Evolutionary conservation across 129 eudicot species (phyloP).

Genomic region (Helichrysum umbraculigerum): DNA sequence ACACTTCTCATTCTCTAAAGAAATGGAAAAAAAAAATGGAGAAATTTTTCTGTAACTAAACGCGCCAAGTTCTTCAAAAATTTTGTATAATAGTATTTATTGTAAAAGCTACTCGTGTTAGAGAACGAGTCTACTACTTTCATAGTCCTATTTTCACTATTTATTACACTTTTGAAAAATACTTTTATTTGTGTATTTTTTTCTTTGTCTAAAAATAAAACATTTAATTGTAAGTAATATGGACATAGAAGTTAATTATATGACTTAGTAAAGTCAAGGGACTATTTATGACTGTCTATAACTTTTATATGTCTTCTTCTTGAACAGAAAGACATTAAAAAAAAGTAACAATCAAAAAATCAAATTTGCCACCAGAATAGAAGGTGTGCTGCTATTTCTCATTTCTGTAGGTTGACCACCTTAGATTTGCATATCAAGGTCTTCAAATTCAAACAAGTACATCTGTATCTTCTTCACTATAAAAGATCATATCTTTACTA

Average conservation of each 20-base stretch:
- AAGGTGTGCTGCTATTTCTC: conserved; percentile 3
- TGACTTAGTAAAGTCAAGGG: background rate
- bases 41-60: no score
- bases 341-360: background rate
- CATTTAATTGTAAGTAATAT: background rate
- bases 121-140: background rate
- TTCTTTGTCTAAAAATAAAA: background rate
- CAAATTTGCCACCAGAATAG: conserved; percentile 1
- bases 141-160: background rate
- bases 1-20: no score
- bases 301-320: background rate
- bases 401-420: conserved; percentile 8
- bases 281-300: background rate
- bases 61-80: background rate
- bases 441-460: conserved; percentile 15
- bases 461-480: conserved; percentile 21
- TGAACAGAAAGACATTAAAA: background rate
- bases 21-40: no score
- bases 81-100: background rate
- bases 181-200: background rate
- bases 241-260: background rate
- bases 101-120: background rate
- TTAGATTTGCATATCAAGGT: background rate
- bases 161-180: background rate
- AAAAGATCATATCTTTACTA: conserved; percentile 11